Evolutionary conservation across 345 rosid genomes (phyloP).

Genomic region (Moringa oleifera): DNA sequence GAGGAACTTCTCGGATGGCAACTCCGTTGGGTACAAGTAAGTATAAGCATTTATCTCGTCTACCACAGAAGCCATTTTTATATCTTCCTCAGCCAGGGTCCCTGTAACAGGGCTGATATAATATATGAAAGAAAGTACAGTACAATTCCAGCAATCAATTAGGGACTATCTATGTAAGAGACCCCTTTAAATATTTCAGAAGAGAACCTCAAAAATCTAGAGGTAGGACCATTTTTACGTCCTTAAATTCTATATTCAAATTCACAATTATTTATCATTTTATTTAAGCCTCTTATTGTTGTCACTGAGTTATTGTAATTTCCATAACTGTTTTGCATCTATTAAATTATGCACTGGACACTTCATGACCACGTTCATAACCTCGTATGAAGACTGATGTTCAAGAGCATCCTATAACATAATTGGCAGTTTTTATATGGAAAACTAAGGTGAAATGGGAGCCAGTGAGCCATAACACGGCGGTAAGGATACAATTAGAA

Average conservation of each 20-base stretch:
- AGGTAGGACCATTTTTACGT: too few relatives aligned
- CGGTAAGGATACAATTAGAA: too few relatives aligned
- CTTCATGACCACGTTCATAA: neutral
- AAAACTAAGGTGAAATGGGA: neutral
- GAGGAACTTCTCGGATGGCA: conserved; percentile 56
- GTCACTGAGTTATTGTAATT: neutral
- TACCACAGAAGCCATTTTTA: conserved; percentile 48
- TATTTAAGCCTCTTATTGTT: too few relatives aligned
- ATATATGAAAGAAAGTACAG: conserved; percentile 1
- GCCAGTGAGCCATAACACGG: neutral
- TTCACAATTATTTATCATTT: too few relatives aligned
- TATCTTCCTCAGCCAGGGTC: conserved; percentile 45
- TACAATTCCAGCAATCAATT: neutral
- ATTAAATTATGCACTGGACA: too few relatives aligned
- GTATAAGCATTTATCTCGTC: conserved; percentile 87
- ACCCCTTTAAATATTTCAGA: too few relatives aligned
- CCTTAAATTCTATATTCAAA: too few relatives aligned
- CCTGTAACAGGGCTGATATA: conserved; percentile 35
- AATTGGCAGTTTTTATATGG: neutral
- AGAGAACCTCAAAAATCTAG: too few relatives aligned
- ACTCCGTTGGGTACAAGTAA: conserved; percentile 60
- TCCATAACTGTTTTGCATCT: too few relatives aligned
- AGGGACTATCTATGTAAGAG: too few relatives aligned
- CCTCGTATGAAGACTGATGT: too few relatives aligned
- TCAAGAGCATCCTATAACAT: neutral